A percentile compares a stretch with the other conserved stretches of the same genome.
Conservation (phyloP, 805 yeast genomes). For the Kazachstania africana region DNA sequence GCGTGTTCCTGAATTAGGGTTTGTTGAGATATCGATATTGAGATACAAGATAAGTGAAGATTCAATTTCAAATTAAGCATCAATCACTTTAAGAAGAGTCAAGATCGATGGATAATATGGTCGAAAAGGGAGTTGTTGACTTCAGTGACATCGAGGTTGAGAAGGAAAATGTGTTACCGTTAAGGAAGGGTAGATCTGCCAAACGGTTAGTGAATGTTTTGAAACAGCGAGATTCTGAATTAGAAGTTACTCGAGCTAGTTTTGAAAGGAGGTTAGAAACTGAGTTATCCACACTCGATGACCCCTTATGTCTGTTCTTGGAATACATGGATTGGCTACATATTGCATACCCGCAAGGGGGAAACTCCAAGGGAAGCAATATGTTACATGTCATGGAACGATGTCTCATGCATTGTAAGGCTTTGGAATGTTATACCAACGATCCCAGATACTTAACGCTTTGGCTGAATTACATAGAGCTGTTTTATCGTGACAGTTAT, state of each 20-base stretch:
- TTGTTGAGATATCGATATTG: no score
- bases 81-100: no score
- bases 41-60: no score
- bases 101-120: no score
- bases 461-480: conserved; percentile 67
- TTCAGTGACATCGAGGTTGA: conserved; percentile 43
- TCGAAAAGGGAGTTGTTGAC: conserved; percentile 6
- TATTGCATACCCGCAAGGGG: conserved; percentile 51
- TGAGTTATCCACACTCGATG: conserved; percentile 52
- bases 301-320: conserved; percentile 63
- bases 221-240: conserved; percentile 8
- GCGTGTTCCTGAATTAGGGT: no score
- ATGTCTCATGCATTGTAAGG: conserved; percentile 58
- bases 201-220: conserved; percentile 37
- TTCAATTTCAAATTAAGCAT: no score
- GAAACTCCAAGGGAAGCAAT: conserved; percentile 49
- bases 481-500: conserved; percentile 29
- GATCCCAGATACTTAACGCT: conserved; percentile 68
- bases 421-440: conserved; percentile 54
- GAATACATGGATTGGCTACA: conserved; percentile 65
- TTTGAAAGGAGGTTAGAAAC: conserved; percentile 35
- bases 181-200: conserved; percentile 60
- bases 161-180: conserved; percentile 68
- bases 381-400: conserved; percentile 54
- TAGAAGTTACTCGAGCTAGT: conserved; percentile 15